Evolutionary conservation across 306 rosid species (phyloP).

Genomic region (Inga oerstediana): DNA sequence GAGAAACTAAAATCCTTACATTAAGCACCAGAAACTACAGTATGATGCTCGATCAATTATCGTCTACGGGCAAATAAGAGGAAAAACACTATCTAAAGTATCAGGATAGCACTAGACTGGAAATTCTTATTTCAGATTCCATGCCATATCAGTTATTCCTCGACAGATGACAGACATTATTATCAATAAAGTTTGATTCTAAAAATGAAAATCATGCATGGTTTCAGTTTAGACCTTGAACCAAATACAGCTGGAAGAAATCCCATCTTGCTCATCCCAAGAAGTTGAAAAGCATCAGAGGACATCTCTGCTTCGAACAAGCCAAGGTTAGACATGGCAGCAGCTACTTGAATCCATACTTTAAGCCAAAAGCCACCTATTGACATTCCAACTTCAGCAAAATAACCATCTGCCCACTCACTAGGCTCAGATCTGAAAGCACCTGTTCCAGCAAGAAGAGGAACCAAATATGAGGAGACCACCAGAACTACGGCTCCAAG

Average conservation of each 20-base stretch:
- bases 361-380: conserved; percentile 96
- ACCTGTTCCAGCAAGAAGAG: conserved; percentile 89
- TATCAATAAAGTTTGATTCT: not conserved
- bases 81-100: not conserved
- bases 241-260: conserved; percentile 85
- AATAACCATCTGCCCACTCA: conserved; percentile 90
- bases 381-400: conserved; percentile 75
- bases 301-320: conserved; percentile 96
- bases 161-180: conserved; percentile 3
- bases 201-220: not conserved
- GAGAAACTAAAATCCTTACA: not conserved
- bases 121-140: not conserved
- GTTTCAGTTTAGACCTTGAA: conserved; percentile 56
- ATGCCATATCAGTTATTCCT: not conserved
- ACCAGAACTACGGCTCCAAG: conserved; percentile 80
- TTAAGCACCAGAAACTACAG: not conserved
- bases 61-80: not conserved
- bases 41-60: too few species aligned
- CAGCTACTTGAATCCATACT: conserved; percentile 87
- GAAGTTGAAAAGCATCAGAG: conserved; percentile 85
- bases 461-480: conserved; percentile 77
- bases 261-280: conserved; percentile 96
- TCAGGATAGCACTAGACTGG: not conserved
- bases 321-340: conserved; percentile 91
- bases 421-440: conserved; percentile 55